These are phyloP conservation scores for Curvularia eragrostidis DNA, from an alignment of 2,329 filamentous ascomycete species.

Conservation along the genomic window DNA sequence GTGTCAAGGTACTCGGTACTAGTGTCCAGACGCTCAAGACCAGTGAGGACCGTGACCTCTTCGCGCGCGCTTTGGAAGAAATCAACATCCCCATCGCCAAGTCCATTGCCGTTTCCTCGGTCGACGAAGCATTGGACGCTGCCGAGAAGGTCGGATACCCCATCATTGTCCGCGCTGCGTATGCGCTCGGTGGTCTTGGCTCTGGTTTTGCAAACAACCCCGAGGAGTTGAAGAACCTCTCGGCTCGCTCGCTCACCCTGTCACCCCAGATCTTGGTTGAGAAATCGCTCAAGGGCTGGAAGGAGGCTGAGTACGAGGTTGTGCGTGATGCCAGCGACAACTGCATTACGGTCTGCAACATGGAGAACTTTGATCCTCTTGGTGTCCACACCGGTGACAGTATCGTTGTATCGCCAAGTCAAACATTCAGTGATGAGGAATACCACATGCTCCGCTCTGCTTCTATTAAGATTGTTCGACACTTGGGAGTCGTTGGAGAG, in stretches of 20 bases:
- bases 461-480: slow-evolving; percentile 97
- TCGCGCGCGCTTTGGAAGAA: slow-evolving; percentile 93
- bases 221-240: slow-evolving; percentile 92
- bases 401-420: slow-evolving; percentile 95
- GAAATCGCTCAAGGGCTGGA: slow-evolving; percentile 99
- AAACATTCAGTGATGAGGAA: slow-evolving; percentile 97
- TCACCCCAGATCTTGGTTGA: slow-evolving; percentile 97
- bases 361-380: slow-evolving; percentile 98
- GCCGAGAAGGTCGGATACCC: slow-evolving; percentile 90
- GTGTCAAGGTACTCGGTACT: slow-evolving; percentile 93
- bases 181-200: slow-evolving; percentile 92
- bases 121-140: slow-evolving; percentile 90
- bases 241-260: slow-evolving; percentile 88
- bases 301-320: slow-evolving; percentile 98
- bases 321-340: slow-evolving; percentile 97
- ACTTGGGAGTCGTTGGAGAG: slow-evolving; percentile 95
- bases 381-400: slow-evolving; percentile 98
- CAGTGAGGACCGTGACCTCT: slow-evolving; percentile 94
- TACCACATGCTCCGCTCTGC: slow-evolving; percentile 99
- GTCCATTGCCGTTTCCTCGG: slow-evolving; percentile 87
- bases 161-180: slow-evolving; percentile 96
- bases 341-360: slow-evolving; percentile 98
- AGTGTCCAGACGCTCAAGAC: slow-evolving; percentile 93
- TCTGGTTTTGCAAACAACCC: slow-evolving; percentile 95
- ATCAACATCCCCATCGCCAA: slow-evolving; percentile 98